Evolutionary conservation across 2,329 filamentous ascomycete genomes (phyloP).

Genomic region (Phaeoacremonium minimum): DNA sequence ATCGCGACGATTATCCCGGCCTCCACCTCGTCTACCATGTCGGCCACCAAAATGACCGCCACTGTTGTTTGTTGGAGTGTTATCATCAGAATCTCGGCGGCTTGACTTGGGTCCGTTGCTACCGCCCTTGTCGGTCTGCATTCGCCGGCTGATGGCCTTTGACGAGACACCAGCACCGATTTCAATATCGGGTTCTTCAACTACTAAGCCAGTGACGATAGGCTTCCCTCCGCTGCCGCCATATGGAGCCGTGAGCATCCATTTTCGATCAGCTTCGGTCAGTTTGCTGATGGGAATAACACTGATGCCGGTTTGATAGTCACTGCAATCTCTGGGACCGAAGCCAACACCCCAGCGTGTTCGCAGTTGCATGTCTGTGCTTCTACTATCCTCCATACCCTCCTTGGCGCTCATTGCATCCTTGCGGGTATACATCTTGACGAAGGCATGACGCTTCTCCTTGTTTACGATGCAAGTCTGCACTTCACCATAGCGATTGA

Average conservation of each 20-base stretch:
- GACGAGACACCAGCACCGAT: constrained; percentile 96
- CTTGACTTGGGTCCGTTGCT: constrained; percentile 61
- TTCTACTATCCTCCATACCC: constrained; percentile 77
- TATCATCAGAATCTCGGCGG: constrained; percentile 29
- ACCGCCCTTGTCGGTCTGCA: constrained; percentile 65
- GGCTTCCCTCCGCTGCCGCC: constrained; percentile 83
- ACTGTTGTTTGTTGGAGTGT: no score
- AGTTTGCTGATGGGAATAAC: constrained; percentile 88
- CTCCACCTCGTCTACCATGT: constrained; percentile 11
- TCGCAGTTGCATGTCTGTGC: constrained; percentile 69
- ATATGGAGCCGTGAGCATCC: constrained; percentile 91
- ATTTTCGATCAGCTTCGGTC: constrained; percentile 94
- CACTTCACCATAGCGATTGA: constrained; percentile 77
- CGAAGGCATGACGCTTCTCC: constrained; percentile 96
- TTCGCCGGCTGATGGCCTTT: constrained; percentile 71
- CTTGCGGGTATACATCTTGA: constrained; percentile 91
- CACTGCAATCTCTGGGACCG: constrained; percentile 92
- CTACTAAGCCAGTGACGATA: constrained; percentile 78
- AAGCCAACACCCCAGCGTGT: constrained; percentile 98
- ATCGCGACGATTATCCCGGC: constrained; percentile 16
- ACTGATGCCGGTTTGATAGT: constrained; percentile 89
- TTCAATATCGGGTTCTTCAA: constrained; percentile 98
- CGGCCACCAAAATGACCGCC: constrained; percentile 11
- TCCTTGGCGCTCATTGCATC: constrained; percentile 82
- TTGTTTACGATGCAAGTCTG: constrained; percentile 98